Evolutionary conservation across 2,329 filamentous ascomycete genomes (phyloP).

Genomic region (Orbilia javanica): DNA sequence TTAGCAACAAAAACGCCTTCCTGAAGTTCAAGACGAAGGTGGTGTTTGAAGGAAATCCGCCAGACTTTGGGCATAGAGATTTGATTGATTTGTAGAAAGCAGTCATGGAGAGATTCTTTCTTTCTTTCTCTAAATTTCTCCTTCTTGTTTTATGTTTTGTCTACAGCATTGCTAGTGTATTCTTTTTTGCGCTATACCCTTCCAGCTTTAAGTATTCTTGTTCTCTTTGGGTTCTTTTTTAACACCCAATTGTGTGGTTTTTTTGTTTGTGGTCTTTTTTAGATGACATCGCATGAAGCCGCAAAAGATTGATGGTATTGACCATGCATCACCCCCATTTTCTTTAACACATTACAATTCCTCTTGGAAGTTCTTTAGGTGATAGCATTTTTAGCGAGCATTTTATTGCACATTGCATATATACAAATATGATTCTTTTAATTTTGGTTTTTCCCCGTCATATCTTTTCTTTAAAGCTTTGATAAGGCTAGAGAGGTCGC

Average conservation of each 20-base stretch:
- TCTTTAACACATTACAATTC: background rate
- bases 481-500: background rate
- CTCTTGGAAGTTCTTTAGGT: background rate
- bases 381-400: constrained; percentile 48
- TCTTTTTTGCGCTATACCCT: constrained; percentile 21
- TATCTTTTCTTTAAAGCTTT: background rate
- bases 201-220: background rate
- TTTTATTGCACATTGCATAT: background rate
- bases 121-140: background rate
- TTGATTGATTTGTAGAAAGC: constrained; percentile 78
- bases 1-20: constrained; percentile 95
- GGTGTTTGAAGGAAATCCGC: constrained; percentile 85
- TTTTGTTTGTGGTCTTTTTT: background rate
- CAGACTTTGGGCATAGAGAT: constrained; percentile 89
- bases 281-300: background rate
- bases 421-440: constrained; percentile 1
- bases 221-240: background rate
- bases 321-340: too few species aligned
- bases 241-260: background rate
- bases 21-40: constrained; percentile 85
- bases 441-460: background rate
- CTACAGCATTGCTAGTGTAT: constrained; percentile 14
- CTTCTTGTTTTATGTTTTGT: constrained; percentile 4
- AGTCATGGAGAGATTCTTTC: background rate
- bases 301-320: background rate